phyloP scores from a whole-genome alignment of 345 rosid genomes.

The Gossypium sturtianum region DNA sequence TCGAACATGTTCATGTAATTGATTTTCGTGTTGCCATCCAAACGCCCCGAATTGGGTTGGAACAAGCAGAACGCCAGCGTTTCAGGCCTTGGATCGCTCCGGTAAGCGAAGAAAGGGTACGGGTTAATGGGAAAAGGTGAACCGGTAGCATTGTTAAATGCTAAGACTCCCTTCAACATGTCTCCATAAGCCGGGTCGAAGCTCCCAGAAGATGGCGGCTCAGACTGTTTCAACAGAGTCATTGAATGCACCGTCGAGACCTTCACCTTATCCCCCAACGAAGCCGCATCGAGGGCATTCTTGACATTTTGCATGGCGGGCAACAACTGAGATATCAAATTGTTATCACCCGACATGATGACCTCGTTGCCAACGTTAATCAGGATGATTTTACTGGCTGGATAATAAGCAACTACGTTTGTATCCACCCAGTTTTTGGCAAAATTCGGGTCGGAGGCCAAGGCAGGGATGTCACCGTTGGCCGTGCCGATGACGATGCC shows the following conservation, averaged over 20 bases:
- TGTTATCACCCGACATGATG: slow-evolving; percentile 37
- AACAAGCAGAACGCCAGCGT: slow-evolving; percentile 76
- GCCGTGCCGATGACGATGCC: slow-evolving; percentile 66
- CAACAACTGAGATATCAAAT: slow-evolving; percentile 52
- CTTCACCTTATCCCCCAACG: slow-evolving; percentile 63
- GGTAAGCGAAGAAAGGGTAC: slow-evolving; percentile 81
- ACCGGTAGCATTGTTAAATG: slow-evolving; percentile 56
- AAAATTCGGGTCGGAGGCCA: slow-evolving; percentile 61
- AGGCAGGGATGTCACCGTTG: slow-evolving; percentile 67
- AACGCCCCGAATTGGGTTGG: slow-evolving; percentile 72
- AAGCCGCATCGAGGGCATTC: slow-evolving; percentile 52
- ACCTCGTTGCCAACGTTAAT: slow-evolving; percentile 80
- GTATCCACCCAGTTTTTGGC: slow-evolving; percentile 62
- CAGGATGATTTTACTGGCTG: slow-evolving; percentile 73
- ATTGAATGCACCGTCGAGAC: slow-evolving; percentile 81
- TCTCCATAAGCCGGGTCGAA: slow-evolving; percentile 49
- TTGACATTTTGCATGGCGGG: slow-evolving; percentile 83
- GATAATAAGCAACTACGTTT: slow-evolving; percentile 68
- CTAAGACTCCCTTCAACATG: slow-evolving; percentile 56
- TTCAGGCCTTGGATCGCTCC: slow-evolving; percentile 66
- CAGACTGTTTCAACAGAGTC: slow-evolving; percentile 54
- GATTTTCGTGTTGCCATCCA: slow-evolving; percentile 56
- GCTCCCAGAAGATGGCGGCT: slow-evolving; percentile 71
- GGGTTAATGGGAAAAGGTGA: slow-evolving; percentile 82
- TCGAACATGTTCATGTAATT: slow-evolving; percentile 97